Evolutionary conservation across 768 basidiomycete species (phyloP), one percentile per base, ranked within the genome.

Genomic region (Mycena olivaceomarginata): DNA sequence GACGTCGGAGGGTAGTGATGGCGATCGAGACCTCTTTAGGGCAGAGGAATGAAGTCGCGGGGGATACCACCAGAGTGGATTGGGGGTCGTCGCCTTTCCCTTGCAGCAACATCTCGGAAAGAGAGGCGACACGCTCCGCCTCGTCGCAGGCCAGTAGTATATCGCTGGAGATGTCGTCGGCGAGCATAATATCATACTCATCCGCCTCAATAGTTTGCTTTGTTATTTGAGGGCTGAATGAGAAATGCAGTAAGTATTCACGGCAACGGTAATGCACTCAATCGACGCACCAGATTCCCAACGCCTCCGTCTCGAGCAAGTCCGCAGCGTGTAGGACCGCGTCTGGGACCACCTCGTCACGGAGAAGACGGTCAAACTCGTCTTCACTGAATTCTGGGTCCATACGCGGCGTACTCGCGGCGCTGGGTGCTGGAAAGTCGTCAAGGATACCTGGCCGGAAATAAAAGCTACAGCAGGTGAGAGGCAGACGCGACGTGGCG

Each of bases 101-200:
- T 48, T 31, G 25, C 13, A 37, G 16, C 48, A 39, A 31, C 53
- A 51, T 37, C 31, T 20, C 2, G 31, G 66, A 45, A 20, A 67
- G 48, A 8, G 46, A 51, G 37, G 64, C 65, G 20, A 20, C 43
- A n/a, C 64, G 57, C 43, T 67, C 72, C 0, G 65, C 65, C 13
- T 59, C 72, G 37, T 73, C 72, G 31, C 16, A 73, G 5, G 72
- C 72, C 31, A 60, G 37, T 10, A 60, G 8, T 1, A 59, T 20
- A 0, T 73, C 65, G 10, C 1, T n/a, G 4, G 72, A 60, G 6
- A 73, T 41, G 43, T 67, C 64, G 41, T 73, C 72, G 2, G 31
- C 16, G 18, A 67, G 45, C 65, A 73, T 73, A 1, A 60, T 20
- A 39, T 73, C 72, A 41, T 59, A 73, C 2, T 73, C 65, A 18